Evolutionary conservation across 176 grass and related monocot species (phyloP), one percentile per base, ranked within the genome.

Genomic region (Oryza brachyantha): DNA sequence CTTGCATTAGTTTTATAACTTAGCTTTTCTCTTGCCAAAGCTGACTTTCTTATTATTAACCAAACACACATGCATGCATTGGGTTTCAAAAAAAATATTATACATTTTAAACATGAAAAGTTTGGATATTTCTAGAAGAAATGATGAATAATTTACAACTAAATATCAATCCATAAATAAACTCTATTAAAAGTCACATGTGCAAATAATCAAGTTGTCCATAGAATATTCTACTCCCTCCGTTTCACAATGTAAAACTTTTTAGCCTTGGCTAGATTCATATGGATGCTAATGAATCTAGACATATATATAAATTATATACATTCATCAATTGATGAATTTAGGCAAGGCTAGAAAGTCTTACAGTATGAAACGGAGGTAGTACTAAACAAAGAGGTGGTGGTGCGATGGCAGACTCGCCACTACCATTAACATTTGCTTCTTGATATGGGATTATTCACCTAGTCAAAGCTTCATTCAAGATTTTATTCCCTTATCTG

Each of bases 1-100:
- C 4, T 81, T 27, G 55, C 25, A 10, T 21, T 82, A 61, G 16
- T 73, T 45, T 72, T 28, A 72, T 71, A 43, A 36, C 41, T 46
- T 64, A 29, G 11, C 32, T 66, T 13, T 66, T 76, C 14, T 59
- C 52, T 37, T 62, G 32, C 34, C 25, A 80, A 73, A 31, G 48
- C 46, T 77, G 69, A 10, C 61, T 39, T 61, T 5, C 3, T 81
- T 21, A 13, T 68, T 10, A 36, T 4, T 52, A 52, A 52, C 48
- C 19, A 52, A 21, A 52, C n/a, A n/a, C 17, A 5, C 19, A 52
- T 52, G 48, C 48, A 52, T 52, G 5, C 11, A 12, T 43, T 50
- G 46, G 4, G 46, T 7, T 50, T 50, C 5, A 19, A 19, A 19
- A 19, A 17, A 17, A 19, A 21, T 50, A 50, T 50, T 21, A 19